phyloP scores from a whole-genome alignment of 768 basidiomycete genomes.

The Strobilomyces echinocephalus region DNA sequence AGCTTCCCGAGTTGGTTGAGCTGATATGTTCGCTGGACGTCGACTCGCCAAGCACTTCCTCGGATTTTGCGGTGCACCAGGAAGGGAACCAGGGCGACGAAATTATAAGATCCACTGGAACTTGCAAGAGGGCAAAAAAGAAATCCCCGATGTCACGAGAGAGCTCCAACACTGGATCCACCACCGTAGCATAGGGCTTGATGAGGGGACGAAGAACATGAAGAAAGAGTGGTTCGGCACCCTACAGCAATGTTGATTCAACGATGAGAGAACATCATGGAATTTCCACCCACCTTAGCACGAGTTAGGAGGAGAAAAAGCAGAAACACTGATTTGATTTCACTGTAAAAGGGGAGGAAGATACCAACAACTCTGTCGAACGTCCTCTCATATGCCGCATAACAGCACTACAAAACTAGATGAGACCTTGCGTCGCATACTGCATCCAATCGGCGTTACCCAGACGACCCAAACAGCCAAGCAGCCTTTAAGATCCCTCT shows the following conservation, averaged over 20 bases:
- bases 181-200: slow-evolving; percentile 63
- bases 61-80: slow-evolving; percentile 15
- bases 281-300: slow-evolving; percentile 50
- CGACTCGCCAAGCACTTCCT: slow-evolving; percentile 5
- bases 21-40: not conserved
- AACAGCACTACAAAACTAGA: slow-evolving; percentile 49
- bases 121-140: slow-evolving; percentile 37
- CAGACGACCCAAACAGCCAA: slow-evolving; percentile 83
- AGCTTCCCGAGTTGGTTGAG: slow-evolving; percentile 1
- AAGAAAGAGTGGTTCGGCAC: slow-evolving; percentile 80
- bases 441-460: slow-evolving; percentile 42
- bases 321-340: slow-evolving; percentile 69
- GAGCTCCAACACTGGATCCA: slow-evolving; percentile 63
- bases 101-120: slow-evolving; percentile 36
- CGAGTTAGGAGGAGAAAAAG: slow-evolving; percentile 75
- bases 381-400: slow-evolving; percentile 62
- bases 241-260: slow-evolving; percentile 40
- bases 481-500: slow-evolving; percentile 81
- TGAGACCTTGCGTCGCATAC: slow-evolving; percentile 10
- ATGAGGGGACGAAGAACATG: slow-evolving; percentile 75
- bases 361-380: slow-evolving; percentile 61
- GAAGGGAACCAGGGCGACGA: slow-evolving; percentile 29
- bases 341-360: slow-evolving; percentile 79
- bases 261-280: not conserved
- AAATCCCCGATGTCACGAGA: slow-evolving; percentile 63